Conservation (phyloP, 306 rosid species). For the Comarum palustre region DNA sequence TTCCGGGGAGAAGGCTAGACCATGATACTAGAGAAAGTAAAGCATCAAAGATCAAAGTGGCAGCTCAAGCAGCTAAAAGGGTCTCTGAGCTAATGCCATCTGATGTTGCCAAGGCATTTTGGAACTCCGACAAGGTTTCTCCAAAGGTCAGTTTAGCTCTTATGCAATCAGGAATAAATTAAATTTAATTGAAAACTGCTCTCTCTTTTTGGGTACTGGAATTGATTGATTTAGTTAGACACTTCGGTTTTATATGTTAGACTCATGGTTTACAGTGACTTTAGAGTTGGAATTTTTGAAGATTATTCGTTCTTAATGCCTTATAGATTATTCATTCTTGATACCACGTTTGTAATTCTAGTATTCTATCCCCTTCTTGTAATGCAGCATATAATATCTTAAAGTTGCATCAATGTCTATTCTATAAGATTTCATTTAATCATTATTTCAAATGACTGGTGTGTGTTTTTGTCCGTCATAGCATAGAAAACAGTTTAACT, state of each 20-base stretch:
- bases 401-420: not conserved
- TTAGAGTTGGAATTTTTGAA: not conserved
- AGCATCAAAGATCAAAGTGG: conserved; percentile 66
- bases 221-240: not conserved
- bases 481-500: not conserved
- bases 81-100: conserved; percentile 90
- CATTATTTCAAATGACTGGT: not conserved
- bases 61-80: conserved; percentile 78
- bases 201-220: not conserved
- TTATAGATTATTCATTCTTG: not conserved
- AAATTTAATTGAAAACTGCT: not conserved
- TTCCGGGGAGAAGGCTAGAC: conserved; percentile 63
- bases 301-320: not conserved
- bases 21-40: conserved; percentile 50
- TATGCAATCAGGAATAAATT: not conserved
- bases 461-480: not conserved
- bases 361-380: not conserved
- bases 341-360: not conserved
- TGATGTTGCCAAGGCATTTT: conserved; percentile 88
- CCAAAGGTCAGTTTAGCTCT: conserved; percentile 72
- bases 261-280: not conserved
- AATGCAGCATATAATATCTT: not conserved
- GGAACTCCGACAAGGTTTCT: conserved; percentile 73
- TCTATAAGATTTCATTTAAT: not conserved
- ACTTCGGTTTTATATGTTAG: not conserved